Conservation (phyloP, 2,329 filamentous ascomycete genomes). For the Sclerotinia borealis region DNA sequence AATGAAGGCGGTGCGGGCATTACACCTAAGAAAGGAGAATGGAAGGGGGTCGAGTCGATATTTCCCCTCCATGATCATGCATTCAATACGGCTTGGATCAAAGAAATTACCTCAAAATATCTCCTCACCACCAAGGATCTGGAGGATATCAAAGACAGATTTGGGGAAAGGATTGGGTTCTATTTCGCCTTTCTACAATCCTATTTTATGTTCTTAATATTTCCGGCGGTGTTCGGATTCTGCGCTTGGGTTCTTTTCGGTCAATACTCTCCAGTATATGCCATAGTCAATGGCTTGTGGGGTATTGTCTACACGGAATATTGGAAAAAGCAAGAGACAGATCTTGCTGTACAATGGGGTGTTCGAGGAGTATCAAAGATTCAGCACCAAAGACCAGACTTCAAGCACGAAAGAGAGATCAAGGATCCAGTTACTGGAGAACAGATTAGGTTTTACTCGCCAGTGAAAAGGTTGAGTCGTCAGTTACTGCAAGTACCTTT, state of each 20-base stretch:
- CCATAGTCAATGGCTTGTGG: conserved; percentile 75
- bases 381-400: conserved; percentile 70
- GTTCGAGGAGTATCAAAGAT: conserved; percentile 79
- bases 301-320: conserved; percentile 86
- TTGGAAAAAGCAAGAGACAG: conserved; percentile 90
- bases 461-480: conserved; percentile 53
- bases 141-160: conserved; percentile 68
- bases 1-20: conserved; percentile 76
- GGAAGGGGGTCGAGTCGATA: conserved; percentile 66
- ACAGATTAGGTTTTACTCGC: conserved; percentile 54
- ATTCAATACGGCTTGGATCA: conserved; percentile 72
- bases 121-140: conserved; percentile 60
- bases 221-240: conserved; percentile 73
- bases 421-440: conserved; percentile 71
- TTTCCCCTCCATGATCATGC: conserved; percentile 74
- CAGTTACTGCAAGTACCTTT: conserved; percentile 68
- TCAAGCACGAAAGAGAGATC: conserved; percentile 69
- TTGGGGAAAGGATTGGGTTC: conserved; percentile 81
- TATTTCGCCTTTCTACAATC: conserved; percentile 93
- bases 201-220: conserved; percentile 81
- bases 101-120: conserved; percentile 67
- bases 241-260: conserved; percentile 76
- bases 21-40: conserved; percentile 60
- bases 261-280: conserved; percentile 77
- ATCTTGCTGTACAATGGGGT: conserved; percentile 82